Evolutionary conservation across 2,329 filamentous ascomycete genomes (phyloP).

Genomic region (Epichloe aotearoae): DNA sequence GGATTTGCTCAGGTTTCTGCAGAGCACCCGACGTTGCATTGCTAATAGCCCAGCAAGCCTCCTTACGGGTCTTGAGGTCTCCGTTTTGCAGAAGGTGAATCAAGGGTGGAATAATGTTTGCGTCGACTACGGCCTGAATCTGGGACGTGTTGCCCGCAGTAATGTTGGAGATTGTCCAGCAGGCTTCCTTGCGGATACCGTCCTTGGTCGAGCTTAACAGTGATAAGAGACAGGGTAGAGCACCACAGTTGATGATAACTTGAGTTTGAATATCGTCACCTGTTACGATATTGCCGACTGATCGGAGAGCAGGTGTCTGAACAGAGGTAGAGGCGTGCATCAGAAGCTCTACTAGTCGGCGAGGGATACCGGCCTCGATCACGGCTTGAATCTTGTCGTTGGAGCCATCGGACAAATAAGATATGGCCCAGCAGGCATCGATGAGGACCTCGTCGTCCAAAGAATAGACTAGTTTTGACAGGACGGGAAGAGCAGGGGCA

Average conservation of each 20-base stretch:
- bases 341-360: conserved; percentile 87
- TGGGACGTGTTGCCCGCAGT: conserved; percentile 96
- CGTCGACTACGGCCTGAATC: conserved; percentile 93
- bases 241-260: conserved; percentile 97
- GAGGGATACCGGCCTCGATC: conserved; percentile 94
- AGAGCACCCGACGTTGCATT: conserved; percentile 95
- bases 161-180: conserved; percentile 99
- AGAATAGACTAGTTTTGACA: conserved; percentile 96
- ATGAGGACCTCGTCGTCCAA: conserved; percentile 97
- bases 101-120: conserved; percentile 89
- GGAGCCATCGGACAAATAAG: conserved; percentile 91
- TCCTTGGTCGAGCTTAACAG: conserved; percentile 96
- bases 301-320: conserved; percentile 91
- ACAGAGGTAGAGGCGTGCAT: conserved; percentile 98
- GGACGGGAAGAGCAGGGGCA: conserved; percentile 81
- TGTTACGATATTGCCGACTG: conserved; percentile 96
- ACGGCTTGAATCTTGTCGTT: conserved; percentile 99
- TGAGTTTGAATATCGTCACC: conserved; percentile 98
- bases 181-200: conserved; percentile 96
- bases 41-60: conserved; percentile 98
- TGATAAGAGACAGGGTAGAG: conserved; percentile 81
- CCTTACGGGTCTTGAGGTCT: conserved; percentile 97
- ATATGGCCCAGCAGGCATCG: conserved; percentile 99
- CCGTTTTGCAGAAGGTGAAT: conserved; percentile 94
- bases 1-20: conserved; percentile 97